Conservation (phyloP, 169 alveolate species). For the Babesia gibsoni region DNA sequence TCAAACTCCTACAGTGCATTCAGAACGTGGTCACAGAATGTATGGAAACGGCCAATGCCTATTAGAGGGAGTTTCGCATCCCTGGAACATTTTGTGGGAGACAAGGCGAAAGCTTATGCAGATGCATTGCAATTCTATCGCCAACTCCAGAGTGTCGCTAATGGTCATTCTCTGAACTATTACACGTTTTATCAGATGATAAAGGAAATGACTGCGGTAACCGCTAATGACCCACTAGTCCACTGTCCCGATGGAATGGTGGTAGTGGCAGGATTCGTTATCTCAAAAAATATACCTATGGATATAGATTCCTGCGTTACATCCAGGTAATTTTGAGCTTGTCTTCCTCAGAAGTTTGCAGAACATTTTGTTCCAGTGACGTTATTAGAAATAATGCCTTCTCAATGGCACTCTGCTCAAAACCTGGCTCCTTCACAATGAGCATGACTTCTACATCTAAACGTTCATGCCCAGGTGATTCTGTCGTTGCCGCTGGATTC, state of each 20-base stretch:
- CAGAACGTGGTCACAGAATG: constrained; percentile 27
- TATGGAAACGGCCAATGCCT: constrained; percentile 55
- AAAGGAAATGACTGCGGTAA: constrained; percentile 6
- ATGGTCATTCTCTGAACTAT: constrained; percentile 34
- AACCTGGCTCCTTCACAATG: neutral
- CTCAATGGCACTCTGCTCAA: constrained; percentile 10
- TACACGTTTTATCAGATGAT: constrained; percentile 2
- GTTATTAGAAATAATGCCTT: neutral
- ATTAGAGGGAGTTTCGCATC: constrained; percentile 34
- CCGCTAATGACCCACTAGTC: neutral
- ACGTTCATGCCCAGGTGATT: constrained; percentile 8
- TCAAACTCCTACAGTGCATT: constrained; percentile 1
- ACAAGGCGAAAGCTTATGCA: constrained; percentile 31
- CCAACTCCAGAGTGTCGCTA: constrained; percentile 16
- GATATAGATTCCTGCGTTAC: constrained; percentile 15
- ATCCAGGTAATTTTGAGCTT: neutral
- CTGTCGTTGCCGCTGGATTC: constrained; percentile 29
- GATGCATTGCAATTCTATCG: constrained; percentile 42
- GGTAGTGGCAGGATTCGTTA: constrained; percentile 17
- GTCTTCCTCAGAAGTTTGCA: neutral
- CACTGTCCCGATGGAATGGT: constrained; percentile 10
- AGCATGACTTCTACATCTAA: neutral
- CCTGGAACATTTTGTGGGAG: constrained; percentile 42
- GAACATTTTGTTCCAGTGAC: constrained; percentile 24
- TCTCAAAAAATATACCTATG: neutral